Percentiles rank a stretch among this genome's conserved stretches.
phyloP scores from a whole-genome alignment of 2,329 filamentous ascomycete species.

The Pseudopithomyces chartarum region DNA sequence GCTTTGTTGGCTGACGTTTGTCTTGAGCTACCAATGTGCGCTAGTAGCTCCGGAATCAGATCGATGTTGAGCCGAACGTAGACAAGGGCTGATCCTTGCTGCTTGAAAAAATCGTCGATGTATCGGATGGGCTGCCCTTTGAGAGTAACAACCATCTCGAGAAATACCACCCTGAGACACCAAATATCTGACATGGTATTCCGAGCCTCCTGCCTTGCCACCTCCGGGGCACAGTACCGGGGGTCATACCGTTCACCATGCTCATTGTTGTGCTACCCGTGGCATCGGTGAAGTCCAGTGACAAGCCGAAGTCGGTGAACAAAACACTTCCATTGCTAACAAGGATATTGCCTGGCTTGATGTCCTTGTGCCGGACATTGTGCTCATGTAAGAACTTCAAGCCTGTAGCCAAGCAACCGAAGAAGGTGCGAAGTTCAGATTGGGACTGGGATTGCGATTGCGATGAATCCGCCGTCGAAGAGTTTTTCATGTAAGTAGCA shows the following conservation, averaged over 20 bases:
- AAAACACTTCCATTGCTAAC: constrained; percentile 20
- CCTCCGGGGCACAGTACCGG: constrained; percentile 25
- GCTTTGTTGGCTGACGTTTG: no score
- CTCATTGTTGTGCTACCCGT: constrained; percentile 21
- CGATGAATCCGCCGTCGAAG: no score
- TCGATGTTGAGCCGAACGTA: no score
- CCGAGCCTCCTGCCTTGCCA: constrained; percentile 12
- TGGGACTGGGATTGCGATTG: no score
- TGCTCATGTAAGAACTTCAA: constrained; percentile 23
- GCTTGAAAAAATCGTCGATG: no score
- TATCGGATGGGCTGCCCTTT: no score
- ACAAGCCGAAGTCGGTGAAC: constrained; percentile 28
- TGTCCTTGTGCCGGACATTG: constrained; percentile 25
- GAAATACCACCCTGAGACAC: constrained; percentile 16
- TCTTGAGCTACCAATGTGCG: no score
- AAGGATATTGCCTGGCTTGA: constrained; percentile 28
- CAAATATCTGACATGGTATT: constrained; percentile 19
- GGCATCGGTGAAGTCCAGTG: constrained; percentile 14
- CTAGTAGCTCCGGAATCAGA: no score
- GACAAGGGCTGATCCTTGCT: no score
- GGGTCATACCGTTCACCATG: constrained; percentile 5
- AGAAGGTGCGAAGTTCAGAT: no score
- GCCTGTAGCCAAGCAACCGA: constrained; percentile 19
- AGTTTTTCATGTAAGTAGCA: no score
- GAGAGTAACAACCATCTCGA: constrained; percentile 9